phyloP scores from a whole-genome alignment of 2,329 filamentous ascomycete species.

The Colletotrichum tropicale region DNA sequence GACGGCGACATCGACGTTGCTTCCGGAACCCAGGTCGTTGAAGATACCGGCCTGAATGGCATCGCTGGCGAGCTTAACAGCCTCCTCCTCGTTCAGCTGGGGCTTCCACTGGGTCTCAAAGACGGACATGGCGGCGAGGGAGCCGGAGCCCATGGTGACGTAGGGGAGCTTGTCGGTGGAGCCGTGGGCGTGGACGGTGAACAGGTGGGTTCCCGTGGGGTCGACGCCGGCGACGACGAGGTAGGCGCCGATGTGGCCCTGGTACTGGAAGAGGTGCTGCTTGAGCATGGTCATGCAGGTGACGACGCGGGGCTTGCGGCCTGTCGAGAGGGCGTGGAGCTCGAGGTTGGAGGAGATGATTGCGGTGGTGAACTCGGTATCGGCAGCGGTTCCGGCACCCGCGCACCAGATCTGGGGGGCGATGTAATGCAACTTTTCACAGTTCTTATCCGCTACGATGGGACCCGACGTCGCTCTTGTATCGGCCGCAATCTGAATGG shows the following conservation, averaged over 20 bases:
- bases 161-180: constrained; percentile 99
- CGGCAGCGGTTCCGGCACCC: constrained; percentile 94
- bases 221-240: constrained; percentile 96
- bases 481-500: constrained; percentile 87
- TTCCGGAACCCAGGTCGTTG: constrained; percentile 96
- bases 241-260: constrained; percentile 97
- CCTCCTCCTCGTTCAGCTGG: constrained; percentile 76
- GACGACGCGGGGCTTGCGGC: constrained; percentile 94
- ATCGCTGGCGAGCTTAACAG: constrained; percentile 81
- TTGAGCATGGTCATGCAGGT: constrained; percentile 99
- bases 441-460: constrained; percentile 99
- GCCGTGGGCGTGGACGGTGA: constrained; percentile 98
- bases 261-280: constrained; percentile 98
- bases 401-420: constrained; percentile 99
- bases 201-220: constrained; percentile 92
- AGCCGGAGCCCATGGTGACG: constrained; percentile 98
- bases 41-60: constrained; percentile 97
- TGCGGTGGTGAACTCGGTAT: constrained; percentile 98
- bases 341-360: constrained; percentile 99
- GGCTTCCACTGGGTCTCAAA: constrained; percentile 97
- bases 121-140: constrained; percentile 94
- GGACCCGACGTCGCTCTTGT: constrained; percentile 96
- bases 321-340: constrained; percentile 93
- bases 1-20: constrained; percentile 95
- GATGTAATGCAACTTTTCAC: constrained; percentile 99